phyloP scores from a whole-genome alignment of 1,284 basidiomycete species.

The Golubevia pallescens region DNA sequence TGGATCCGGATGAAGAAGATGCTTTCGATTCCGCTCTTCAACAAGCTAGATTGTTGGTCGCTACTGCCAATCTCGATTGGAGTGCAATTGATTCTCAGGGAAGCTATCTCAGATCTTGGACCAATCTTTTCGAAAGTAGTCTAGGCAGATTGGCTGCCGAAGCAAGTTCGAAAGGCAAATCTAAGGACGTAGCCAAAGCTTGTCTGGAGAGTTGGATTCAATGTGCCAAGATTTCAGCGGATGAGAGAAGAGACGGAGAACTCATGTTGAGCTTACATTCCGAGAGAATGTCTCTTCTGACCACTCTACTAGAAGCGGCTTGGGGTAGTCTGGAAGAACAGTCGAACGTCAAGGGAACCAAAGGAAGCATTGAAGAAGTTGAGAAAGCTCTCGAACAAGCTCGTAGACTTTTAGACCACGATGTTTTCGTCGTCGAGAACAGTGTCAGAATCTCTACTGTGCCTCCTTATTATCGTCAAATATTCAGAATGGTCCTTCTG shows the following conservation, averaged over 20 bases:
- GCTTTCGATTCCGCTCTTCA: constrained; percentile 14
- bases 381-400: constrained; percentile 27
- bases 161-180: constrained; percentile 14
- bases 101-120: constrained; percentile 36
- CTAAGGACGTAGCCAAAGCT: constrained; percentile 18
- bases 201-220: constrained; percentile 27
- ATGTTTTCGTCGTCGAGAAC: constrained; percentile 34
- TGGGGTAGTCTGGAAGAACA: constrained; percentile 19
- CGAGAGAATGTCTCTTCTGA: constrained; percentile 25
- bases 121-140: constrained; percentile 19
- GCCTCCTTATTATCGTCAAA: constrained; percentile 31
- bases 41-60: constrained; percentile 24
- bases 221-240: constrained; percentile 26
- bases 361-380: constrained; percentile 21
- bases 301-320: constrained; percentile 31
- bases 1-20: constrained; percentile 19
- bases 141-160: constrained; percentile 27
- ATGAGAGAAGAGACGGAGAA: constrained; percentile 32
- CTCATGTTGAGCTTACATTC: constrained; percentile 38
- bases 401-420: constrained; percentile 26
- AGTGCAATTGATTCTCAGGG: constrained; percentile 39
- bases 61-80: constrained; percentile 48
- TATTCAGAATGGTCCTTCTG: constrained; percentile 34
- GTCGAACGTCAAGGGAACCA: constrained; percentile 13
- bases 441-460: constrained; percentile 22